Conservation (phyloP, 2,329 filamentous ascomycete species). For the Epichloe elymi region DNA sequence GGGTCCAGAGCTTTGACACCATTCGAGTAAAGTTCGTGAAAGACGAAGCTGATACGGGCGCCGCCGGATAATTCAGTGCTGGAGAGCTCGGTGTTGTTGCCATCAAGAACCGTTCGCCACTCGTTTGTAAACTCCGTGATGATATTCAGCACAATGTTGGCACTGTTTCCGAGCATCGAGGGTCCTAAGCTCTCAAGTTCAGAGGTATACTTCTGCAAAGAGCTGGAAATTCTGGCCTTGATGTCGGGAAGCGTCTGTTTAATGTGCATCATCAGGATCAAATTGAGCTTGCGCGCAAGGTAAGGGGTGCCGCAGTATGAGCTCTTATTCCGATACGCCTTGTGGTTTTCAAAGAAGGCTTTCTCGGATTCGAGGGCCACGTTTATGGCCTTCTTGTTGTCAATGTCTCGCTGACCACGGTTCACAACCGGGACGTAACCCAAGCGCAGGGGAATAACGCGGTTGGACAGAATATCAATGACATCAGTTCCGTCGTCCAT, state of each 20-base stretch:
- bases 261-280: constrained; percentile 99
- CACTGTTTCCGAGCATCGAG: constrained; percentile 88
- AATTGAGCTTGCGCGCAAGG: constrained; percentile 87
- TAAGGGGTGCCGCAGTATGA: constrained; percentile 98
- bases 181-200: constrained; percentile 79
- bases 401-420: constrained; percentile 92
- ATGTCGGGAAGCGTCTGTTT: constrained; percentile 98
- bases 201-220: constrained; percentile 76
- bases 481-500: constrained; percentile 99
- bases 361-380: constrained; percentile 87
- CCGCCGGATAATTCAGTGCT: constrained; percentile 90
- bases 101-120: constrained; percentile 89
- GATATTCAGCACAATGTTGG: constrained; percentile 94
- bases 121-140: constrained; percentile 98
- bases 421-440: constrained; percentile 98
- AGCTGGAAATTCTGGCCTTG: constrained; percentile 90
- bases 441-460: constrained; percentile 87
- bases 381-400: constrained; percentile 92
- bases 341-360: constrained; percentile 96
- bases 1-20: constrained; percentile 96
- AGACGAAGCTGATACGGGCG: constrained; percentile 97
- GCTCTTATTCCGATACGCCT: constrained; percentile 96
- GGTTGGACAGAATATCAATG: constrained; percentile 92
- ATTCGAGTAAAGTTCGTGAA: constrained; percentile 96
- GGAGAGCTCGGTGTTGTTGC: constrained; percentile 91